A percentile compares a stretch with the other conserved stretches of the same genome.
Conservation (phyloP, 78 protist genomes). For the Dictyostelium capitatum region DNA sequence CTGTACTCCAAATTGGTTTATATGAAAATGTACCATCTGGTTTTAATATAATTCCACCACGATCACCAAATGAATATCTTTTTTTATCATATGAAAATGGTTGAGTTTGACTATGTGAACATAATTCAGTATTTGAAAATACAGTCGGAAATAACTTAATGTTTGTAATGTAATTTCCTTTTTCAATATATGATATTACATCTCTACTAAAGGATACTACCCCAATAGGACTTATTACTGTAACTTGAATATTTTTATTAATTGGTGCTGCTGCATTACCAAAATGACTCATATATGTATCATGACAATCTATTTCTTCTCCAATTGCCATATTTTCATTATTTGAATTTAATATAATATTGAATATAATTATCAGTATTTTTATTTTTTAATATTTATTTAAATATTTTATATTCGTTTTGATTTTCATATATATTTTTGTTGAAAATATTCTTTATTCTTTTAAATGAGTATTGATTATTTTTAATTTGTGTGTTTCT, state of each 20-base stretch:
- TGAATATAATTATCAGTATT: neutral
- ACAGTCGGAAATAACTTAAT: neutral
- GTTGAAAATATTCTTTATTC: no score
- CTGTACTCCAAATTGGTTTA: conserved; percentile 22
- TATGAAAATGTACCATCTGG: neutral
- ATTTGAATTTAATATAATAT: neutral
- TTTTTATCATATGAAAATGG: neutral
- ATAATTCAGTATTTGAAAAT: neutral
- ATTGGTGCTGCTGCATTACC: no score
- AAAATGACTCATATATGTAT: neutral
- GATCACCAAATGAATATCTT: neutral
- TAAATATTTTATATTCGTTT: neutral
- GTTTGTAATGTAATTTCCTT: conserved; percentile 16
- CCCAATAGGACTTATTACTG: conserved; percentile 16
- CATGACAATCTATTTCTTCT: conserved; percentile 7
- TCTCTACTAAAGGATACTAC: neutral
- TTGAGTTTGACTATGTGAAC: neutral
- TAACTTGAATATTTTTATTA: neutral
- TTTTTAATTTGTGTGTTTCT: no score
- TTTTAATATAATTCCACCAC: neutral
- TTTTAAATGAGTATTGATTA: no score
- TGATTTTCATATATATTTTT: no score
- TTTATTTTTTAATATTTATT: neutral
- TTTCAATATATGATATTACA: neutral
- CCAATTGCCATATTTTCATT: neutral